Conservation (phyloP, 495 filamentous ascomycete species). For the Emericellopsis terricola region DNA sequence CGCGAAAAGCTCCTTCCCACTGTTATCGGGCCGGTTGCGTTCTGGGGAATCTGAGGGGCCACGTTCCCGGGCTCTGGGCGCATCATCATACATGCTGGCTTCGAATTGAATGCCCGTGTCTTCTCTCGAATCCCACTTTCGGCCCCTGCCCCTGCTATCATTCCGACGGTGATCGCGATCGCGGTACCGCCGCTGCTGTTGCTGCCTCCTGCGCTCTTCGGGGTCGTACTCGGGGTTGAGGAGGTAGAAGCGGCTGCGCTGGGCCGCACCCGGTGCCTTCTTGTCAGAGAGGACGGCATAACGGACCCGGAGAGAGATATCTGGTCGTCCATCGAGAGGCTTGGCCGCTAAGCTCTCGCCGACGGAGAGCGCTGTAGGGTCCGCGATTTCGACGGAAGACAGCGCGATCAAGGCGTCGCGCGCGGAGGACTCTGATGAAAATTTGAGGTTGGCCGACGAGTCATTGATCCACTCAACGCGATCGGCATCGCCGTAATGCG, state of each 20-base stretch:
- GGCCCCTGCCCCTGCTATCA: conserved; percentile 2
- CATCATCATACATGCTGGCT: conserved; percentile 66
- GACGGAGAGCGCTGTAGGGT: conserved; percentile 25
- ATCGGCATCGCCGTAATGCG: conserved; percentile 39
- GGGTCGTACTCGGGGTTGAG: conserved; percentile 80
- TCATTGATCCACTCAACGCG: conserved; percentile 93
- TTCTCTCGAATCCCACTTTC: conserved; percentile 14
- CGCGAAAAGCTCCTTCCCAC: conserved; percentile 36
- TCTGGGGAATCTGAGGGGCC: conserved; percentile 11
- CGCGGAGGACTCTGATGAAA: conserved; percentile 47
- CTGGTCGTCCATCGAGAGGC: conserved; percentile 40
- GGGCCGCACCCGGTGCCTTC: conserved; percentile 58
- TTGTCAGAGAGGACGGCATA: conserved; percentile 56
- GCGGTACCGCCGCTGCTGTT: conserved; percentile 31
- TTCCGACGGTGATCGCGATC: conserved; percentile 34
- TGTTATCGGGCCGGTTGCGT: conserved; percentile 13
- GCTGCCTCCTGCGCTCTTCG: conserved; percentile 41
- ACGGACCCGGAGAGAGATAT: conserved; percentile 52
- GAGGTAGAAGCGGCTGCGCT: conserved; percentile 78
- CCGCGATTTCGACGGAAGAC: conserved; percentile 21
- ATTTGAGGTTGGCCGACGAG: conserved; percentile 72
- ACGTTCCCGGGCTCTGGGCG: conserved; percentile 11
- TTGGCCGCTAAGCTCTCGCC: conserved; percentile 43
- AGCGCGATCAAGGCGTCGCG: conserved; percentile 52
- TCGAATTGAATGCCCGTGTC: conserved; percentile 36